These are phyloP conservation scores for Salvia rosmarinus DNA, from an alignment of 257 asterid genomes.

Conservation along the genomic window DNA sequence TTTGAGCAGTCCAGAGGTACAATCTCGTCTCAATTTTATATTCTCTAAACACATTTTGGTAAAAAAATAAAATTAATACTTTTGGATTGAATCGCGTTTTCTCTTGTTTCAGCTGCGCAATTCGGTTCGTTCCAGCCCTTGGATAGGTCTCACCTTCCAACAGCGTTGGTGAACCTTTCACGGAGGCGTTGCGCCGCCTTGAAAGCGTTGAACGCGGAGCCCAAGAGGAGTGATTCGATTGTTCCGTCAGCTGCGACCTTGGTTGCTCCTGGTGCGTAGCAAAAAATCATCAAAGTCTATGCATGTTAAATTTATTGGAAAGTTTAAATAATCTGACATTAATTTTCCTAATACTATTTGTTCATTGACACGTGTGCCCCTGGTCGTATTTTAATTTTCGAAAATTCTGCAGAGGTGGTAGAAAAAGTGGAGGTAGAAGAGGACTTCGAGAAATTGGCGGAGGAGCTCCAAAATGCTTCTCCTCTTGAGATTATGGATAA, in stretches of 20 bases:
- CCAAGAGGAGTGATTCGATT: constrained; percentile 54
- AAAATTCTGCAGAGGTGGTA: constrained; percentile 42
- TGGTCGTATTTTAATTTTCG: neutral
- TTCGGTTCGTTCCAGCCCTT: constrained; percentile 55
- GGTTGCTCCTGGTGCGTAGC: constrained; percentile 51
- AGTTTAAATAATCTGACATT: neutral
- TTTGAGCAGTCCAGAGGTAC: constrained; percentile 61
- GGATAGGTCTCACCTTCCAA: constrained; percentile 46
- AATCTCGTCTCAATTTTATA: neutral
- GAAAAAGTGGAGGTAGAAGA: constrained; percentile 53
- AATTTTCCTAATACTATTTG: neutral
- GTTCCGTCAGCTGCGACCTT: constrained; percentile 62
- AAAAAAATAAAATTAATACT: neutral
- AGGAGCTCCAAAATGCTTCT: constrained; percentile 63
- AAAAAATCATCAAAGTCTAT: neutral
- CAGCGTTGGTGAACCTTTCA: constrained; percentile 42
- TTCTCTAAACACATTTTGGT: neutral
- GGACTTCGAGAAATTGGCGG: constrained; percentile 58
- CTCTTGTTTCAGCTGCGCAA: constrained; percentile 39
- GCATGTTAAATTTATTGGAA: constrained; percentile 1
- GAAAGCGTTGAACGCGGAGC: constrained; percentile 68
- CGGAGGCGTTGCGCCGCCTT: constrained; percentile 45
- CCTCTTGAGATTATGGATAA: constrained; percentile 78
- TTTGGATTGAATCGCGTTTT: neutral
- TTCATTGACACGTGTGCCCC: neutral